These are phyloP conservation scores for Fusarium sp. DNA, from an alignment of 2,329 filamentous ascomycete genomes.

Conservation along the genomic window DNA sequence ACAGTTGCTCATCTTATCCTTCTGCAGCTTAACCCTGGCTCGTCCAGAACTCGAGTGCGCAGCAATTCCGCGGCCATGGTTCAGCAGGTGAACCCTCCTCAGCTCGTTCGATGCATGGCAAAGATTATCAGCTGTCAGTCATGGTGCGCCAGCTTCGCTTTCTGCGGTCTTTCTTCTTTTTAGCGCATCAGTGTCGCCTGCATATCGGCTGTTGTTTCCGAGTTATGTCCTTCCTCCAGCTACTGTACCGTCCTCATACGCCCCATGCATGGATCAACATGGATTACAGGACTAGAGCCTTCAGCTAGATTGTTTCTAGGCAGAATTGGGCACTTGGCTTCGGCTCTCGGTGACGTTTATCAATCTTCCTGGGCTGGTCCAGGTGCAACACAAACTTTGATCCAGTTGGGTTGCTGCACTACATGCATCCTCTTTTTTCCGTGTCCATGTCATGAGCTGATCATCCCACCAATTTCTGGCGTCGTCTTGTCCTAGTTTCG, in stretches of 20 bases:
- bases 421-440: constrained; percentile 6
- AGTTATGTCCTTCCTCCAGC: constrained; percentile 1
- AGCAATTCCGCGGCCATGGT: constrained; percentile 32
- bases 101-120: constrained; percentile 10
- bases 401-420: constrained; percentile 6
- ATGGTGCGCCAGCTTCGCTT: constrained; percentile 23
- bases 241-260: too few species aligned
- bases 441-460: constrained; percentile 20
- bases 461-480: constrained; percentile 19
- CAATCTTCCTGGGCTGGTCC: constrained; percentile 12
- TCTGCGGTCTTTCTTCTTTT: constrained; percentile 8
- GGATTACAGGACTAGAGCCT: constrained; percentile 7
- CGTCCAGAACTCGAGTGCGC: constrained; percentile 13
- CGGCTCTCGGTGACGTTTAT: constrained; percentile 22
- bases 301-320: constrained; percentile 4
- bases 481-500: constrained; percentile 1
- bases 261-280: constrained; percentile 16
- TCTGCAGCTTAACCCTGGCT: constrained; percentile 12
- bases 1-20: constrained; percentile 32
- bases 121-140: constrained; percentile 2
- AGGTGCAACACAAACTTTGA: constrained; percentile 17
- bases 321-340: constrained; percentile 12
- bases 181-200: constrained; percentile 23
- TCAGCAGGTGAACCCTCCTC: constrained; percentile 16
- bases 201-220: neutral